phyloP scores from a whole-genome alignment of 805 yeast species.

The Ogataea populi-albae region DNA sequence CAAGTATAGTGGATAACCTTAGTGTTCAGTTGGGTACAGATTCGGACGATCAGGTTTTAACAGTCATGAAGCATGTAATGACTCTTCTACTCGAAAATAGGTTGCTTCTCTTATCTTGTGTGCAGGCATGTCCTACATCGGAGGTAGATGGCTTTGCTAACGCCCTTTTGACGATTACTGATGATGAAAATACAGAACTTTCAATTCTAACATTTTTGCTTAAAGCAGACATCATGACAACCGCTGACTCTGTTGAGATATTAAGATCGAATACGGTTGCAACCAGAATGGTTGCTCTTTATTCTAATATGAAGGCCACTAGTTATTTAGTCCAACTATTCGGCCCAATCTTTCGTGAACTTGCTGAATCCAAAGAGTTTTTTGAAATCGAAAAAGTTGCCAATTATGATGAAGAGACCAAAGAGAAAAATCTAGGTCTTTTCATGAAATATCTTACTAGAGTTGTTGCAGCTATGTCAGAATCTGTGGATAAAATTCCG shows the following conservation, averaged over 20 bases:
- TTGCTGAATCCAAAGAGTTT: constrained; percentile 45
- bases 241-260: constrained; percentile 65
- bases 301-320: constrained; percentile 64
- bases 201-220: constrained; percentile 54
- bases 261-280: constrained; percentile 80
- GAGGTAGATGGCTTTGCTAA: constrained; percentile 73
- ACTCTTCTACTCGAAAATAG: constrained; percentile 30
- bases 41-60: constrained; percentile 8
- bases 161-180: constrained; percentile 56
- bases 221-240: constrained; percentile 57
- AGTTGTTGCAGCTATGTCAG: constrained; percentile 57
- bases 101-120: constrained; percentile 48
- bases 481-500: constrained; percentile 60
- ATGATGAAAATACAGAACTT: constrained; percentile 35
- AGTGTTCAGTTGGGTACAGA: constrained; percentile 20
- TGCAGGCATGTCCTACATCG: constrained; percentile 59
- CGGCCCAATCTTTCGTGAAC: constrained; percentile 53
- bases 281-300: constrained; percentile 69
- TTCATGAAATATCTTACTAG: constrained; percentile 56
- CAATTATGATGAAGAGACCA: constrained; percentile 31
- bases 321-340: constrained; percentile 54
- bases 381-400: constrained; percentile 63
- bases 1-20: constrained; percentile 48
- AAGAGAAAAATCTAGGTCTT: constrained; percentile 39
- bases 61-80: constrained; percentile 13